Conservation (phyloP, 805 yeast genomes). For the Starmerella floricola region DNA sequence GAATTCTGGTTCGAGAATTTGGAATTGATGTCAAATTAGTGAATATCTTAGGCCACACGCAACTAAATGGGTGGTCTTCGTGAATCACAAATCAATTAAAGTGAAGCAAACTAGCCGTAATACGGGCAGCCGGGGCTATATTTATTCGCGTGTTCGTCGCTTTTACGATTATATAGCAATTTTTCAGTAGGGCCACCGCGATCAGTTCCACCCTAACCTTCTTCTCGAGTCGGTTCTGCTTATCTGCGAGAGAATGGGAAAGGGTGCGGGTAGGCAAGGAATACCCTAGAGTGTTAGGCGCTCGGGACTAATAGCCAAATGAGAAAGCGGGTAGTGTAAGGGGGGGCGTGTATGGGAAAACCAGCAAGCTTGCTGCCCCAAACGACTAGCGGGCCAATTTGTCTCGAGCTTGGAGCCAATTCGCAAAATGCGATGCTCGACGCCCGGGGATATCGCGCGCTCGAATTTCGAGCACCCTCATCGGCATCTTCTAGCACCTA, state of each 20-base stretch:
- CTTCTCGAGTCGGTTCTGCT: slow-evolving; percentile 18
- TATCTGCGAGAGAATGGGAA: slow-evolving; percentile 9
- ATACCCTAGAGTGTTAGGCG: not conserved
- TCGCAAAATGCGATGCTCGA: too few species aligned
- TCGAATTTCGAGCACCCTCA: too few species aligned
- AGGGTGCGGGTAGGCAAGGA: slow-evolving; percentile 4
- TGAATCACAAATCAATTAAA: not conserved
- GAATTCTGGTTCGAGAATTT: not conserved
- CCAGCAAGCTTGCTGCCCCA: too few species aligned
- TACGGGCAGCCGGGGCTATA: slow-evolving; percentile 1
- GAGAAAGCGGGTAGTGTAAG: too few species aligned
- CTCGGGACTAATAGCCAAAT: not conserved
- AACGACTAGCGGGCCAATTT: too few species aligned
- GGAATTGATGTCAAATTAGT: slow-evolving; percentile 7
- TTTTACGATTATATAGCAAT: slow-evolving; percentile 15
- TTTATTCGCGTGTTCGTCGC: slow-evolving; percentile 1
- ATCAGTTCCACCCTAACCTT: slow-evolving; percentile 1
- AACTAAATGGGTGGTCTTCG: slow-evolving; percentile 18
- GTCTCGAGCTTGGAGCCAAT: too few species aligned
- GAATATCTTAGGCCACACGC: slow-evolving; percentile 11
- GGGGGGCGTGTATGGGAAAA: too few species aligned
- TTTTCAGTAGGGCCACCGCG: slow-evolving; percentile 8
- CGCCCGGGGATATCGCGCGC: too few species aligned
- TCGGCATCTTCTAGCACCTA: too few species aligned
- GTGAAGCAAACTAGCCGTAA: not conserved